These are phyloP conservation scores for Psilocybe sp. DNA, from an alignment of 768 basidiomycete species.

Conservation along the genomic window DNA sequence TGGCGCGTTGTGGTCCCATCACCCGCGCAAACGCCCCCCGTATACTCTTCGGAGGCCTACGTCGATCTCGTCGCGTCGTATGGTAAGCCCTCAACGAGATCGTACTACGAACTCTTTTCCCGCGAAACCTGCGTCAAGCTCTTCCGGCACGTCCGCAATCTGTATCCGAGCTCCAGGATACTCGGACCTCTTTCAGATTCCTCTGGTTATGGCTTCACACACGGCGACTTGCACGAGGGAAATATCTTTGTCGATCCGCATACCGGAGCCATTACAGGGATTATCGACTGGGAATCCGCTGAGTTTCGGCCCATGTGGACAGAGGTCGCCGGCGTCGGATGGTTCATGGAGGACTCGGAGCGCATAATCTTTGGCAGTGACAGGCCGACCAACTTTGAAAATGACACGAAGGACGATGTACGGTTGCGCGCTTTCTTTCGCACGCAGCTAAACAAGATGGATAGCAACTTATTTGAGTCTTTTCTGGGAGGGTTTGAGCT, in stretches of 20 bases:
- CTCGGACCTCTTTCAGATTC: conserved; percentile 7
- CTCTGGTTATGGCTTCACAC: conserved; percentile 9
- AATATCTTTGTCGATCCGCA: conserved; percentile 17
- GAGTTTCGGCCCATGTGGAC: conserved; percentile 12
- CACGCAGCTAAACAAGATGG: conserved; percentile 10
- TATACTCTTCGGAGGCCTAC: conserved; percentile 10
- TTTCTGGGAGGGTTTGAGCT: conserved; percentile 16
- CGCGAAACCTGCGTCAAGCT: conserved; percentile 9
- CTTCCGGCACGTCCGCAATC: conserved; percentile 6
- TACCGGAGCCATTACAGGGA: conserved; percentile 13
- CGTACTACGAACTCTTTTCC: conserved; percentile 5
- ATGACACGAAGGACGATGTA: conserved; percentile 9
- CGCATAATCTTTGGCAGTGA: conserved; percentile 8
- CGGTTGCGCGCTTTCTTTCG: conserved; percentile 15
- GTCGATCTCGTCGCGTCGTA: conserved; percentile 10
- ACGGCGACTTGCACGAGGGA: conserved; percentile 13
- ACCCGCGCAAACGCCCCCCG: conserved; percentile 9
- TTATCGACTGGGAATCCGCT: conserved; percentile 16
- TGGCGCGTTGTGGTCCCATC: conserved; percentile 4
- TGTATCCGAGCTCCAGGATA: conserved; percentile 9
- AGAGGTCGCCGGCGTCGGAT: conserved; percentile 7
- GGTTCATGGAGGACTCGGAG: conserved; percentile 10
- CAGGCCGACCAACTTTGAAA: conserved; percentile 10
- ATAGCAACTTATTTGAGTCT: conserved; percentile 10
- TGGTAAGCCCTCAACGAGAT: conserved; percentile 10